Conservation (phyloP, 441 rosid genomes). For the Populus hybrid region DNA sequence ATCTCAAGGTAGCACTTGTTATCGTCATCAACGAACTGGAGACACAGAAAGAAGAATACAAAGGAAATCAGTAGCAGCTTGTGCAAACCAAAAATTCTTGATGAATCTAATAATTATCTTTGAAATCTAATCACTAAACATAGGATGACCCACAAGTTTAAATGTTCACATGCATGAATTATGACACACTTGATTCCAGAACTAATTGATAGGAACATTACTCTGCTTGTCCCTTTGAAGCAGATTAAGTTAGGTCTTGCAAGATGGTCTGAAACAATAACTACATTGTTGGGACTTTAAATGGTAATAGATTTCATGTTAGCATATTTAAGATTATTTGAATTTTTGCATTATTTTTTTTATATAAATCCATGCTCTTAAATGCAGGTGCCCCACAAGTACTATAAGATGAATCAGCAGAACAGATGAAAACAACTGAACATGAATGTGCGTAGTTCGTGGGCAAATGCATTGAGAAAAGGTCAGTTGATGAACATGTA, state of each 20-base stretch:
- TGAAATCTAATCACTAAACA: not conserved
- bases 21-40: constrained; percentile 87
- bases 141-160: not conserved
- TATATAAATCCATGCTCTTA: not conserved
- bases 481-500: not conserved
- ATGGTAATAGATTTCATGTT: not conserved
- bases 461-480: not conserved
- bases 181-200: not conserved
- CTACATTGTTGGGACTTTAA: not conserved
- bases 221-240: not conserved
- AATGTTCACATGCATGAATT: not conserved
- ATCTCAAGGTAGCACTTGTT: constrained; percentile 88
- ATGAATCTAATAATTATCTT: not conserved
- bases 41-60: not conserved
- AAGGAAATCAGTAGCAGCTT: not conserved
- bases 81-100: not conserved
- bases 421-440: constrained; percentile 1
- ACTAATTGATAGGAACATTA: not conserved
- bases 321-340: no score
- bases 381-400: constrained; percentile 8
- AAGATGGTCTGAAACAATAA: not conserved
- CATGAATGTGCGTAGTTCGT: not conserved
- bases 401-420: not conserved
- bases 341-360: no score
- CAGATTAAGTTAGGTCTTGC: not conserved